Base-by-base conservation (phyloP, 352 stramenopile species). In the Phytophthora sp. region DNA sequence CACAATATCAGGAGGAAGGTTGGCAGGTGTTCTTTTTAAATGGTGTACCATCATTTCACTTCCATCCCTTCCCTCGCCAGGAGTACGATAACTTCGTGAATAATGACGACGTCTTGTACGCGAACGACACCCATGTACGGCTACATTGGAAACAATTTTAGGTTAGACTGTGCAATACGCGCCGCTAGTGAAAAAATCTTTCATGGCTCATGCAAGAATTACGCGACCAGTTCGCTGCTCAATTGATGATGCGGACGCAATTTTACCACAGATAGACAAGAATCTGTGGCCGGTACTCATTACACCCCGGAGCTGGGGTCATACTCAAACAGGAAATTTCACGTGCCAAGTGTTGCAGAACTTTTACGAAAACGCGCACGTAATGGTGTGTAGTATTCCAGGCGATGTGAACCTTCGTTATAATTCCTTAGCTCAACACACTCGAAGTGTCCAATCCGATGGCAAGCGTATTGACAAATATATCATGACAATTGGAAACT, bases 31-130 rank as follows among this genome's bases (percentile, higher is more conserved):
- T 52, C 41, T 46, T 74, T 15, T 10, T 37, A 4, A 54, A 43
- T 20, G 66, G 49, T 8, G 49, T 42, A 7, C 61, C 66, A 7
- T 42, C 55, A 3, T 68, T 75, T 30, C 53, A 64, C 28, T 74
- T 67, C 28, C 39, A 74, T 5, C 66, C 60, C 23, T 27, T 74
- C 20, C 32, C 42, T n/a, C 39, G 31, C 23, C 2, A 43, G 12
- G 51, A 69, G 34, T 66, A 32, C 48, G 52, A 69, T n/a, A n/a
- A n/a, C n/a, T n/a, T n/a, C n/a, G n/a, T n/a, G n/a, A n/a, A n/a
- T n/a, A n/a, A n/a, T n/a, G n/a, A n/a, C n/a, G n/a, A n/a, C n/a
- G n/a, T n/a, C n/a, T n/a, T n/a, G n/a, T n/a, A n/a, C n/a, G n/a
- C n/a, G n/a, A n/a, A n/a, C n/a, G n/a, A n/a, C n/a, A n/a, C n/a